Evolutionary conservation across 108 stramenopile species (phyloP), one percentile per base, ranked within the genome.

Genomic region (Pseudonitzschia pungens): DNA sequence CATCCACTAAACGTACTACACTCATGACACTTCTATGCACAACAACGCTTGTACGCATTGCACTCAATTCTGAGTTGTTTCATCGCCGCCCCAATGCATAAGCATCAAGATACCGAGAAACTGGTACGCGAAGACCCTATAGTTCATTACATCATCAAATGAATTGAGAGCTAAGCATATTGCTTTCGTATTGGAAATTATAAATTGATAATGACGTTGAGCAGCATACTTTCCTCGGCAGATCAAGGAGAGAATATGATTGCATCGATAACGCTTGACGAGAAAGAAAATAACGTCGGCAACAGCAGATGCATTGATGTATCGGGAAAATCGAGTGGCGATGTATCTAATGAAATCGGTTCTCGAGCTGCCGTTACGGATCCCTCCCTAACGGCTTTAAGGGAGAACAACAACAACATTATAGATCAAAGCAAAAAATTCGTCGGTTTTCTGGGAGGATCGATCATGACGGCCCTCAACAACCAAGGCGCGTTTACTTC

Each of bases 361-460:
- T 11, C 42, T 43, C 42, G 42, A 6, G 11, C 14, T 18, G 18
- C 14, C 18, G 10, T 48, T 48, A 12, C 16, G 45, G 18, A 18
- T 18, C 45, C 45, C 45, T 48, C 45, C 14, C 45, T 2, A 10
- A 10, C 45, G 1, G 45, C 45, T 18, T 48, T 48, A 18, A 62
- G 40, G n/a, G 36, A 31, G 5, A 40, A 62, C 36, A 62, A 0
- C 32, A 42, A 62, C n/a, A 62, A 31, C 2, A 62, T 62, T 33
- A 0, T 62, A n/a, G n/a, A 62, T 40, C 60, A 62, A 22, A 62
- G 60, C 33, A 62, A 62, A 62, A 33, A 62, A 21, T 8, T 62
- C 7, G 60, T 62, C 26, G 60, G 32, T 6, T 62, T 42, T 62
- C 31, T 62, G 11, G 60, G 60, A 14, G 60, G 60, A 40, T 40